phyloP scores from a whole-genome alignment of 192 early-diverging fungal genomes.

The Coemansia sp. region DNA sequence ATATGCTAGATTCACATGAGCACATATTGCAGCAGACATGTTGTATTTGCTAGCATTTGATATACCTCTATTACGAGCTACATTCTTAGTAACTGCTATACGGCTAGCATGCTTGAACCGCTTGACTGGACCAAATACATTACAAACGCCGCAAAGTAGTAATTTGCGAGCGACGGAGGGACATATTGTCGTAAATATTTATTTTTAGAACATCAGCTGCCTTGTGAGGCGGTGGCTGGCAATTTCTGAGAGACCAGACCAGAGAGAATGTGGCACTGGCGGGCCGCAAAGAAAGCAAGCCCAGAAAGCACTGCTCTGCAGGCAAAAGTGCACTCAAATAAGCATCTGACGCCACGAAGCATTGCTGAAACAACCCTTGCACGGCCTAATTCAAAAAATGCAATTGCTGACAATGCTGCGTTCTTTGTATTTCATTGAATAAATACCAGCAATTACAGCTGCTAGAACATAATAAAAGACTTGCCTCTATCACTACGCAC shows the following conservation, averaged over 20 bases:
- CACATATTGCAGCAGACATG: neutral
- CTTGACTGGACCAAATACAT: neutral
- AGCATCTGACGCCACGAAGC: neutral
- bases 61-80: neutral
- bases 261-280: conserved; percentile 8
- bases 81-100: neutral
- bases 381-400: neutral
- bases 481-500: neutral
- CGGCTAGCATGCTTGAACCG: neutral
- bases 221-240: conserved; percentile 6
- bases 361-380: neutral
- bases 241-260: neutral
- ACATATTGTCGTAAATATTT: neutral
- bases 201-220: conserved; percentile 10
- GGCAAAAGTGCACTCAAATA: neutral
- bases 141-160: neutral
- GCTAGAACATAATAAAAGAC: neutral
- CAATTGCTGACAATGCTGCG: conserved; percentile 3
- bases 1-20: neutral
- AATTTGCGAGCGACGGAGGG: neutral
- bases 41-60: neutral
- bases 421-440: conserved; percentile 3
- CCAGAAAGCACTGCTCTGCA: neutral
- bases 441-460: conserved; percentile 3
- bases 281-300: neutral